These are phyloP conservation scores for Pleurotus platypus DNA, from an alignment of 768 basidiomycete species.

Conservation along the genomic window DNA sequence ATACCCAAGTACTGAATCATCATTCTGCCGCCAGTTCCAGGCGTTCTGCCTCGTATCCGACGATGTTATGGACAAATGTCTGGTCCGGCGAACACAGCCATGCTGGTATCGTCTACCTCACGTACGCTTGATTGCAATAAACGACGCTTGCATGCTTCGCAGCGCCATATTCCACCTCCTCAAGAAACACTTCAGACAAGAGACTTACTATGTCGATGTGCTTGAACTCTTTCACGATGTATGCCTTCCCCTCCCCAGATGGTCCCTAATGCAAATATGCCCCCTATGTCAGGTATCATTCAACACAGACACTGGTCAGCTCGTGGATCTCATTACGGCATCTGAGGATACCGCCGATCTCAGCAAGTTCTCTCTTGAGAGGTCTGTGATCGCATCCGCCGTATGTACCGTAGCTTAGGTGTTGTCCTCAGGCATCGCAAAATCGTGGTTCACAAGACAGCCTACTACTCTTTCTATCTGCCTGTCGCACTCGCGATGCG, in stretches of 20 bases:
- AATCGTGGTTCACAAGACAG: conserved; percentile 96
- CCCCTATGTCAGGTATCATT: conserved; percentile 44
- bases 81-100: conserved; percentile 89
- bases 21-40: conserved; percentile 61
- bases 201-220: conserved; percentile 82
- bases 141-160: conserved; percentile 95
- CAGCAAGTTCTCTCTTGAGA: conserved; percentile 81
- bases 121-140: conserved; percentile 88
- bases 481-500: conserved; percentile 95
- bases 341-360: conserved; percentile 87
- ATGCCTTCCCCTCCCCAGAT: background rate
- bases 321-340: conserved; percentile 93
- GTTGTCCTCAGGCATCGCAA: conserved; percentile 61
- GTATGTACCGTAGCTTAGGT: background rate
- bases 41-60: conserved; percentile 95
- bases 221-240: conserved; percentile 85
- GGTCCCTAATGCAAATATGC: background rate
- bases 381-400: conserved; percentile 36
- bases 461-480: conserved; percentile 97
- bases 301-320: conserved; percentile 93
- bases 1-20: background rate
- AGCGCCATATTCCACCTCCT: conserved; percentile 87
- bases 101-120: conserved; percentile 78
- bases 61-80: conserved; percentile 96
- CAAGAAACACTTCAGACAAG: conserved; percentile 76